Evolutionary conservation across 2,329 filamentous ascomycete genomes (phyloP).

Genomic region (Neonectria neomacrospora): DNA sequence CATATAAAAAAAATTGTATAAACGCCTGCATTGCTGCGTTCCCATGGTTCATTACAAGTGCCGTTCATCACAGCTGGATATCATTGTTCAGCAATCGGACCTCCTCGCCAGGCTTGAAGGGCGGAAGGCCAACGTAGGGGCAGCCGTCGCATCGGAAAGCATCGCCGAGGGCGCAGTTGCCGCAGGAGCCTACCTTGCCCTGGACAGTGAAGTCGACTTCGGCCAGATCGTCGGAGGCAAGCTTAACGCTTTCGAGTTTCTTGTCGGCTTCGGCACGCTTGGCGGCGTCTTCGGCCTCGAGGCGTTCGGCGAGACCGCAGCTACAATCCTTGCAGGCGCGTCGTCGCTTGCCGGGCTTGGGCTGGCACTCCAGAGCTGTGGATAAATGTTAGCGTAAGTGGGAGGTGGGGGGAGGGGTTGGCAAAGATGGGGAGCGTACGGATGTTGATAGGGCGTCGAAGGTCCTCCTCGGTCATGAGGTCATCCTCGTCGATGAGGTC

Average conservation of each 20-base stretch:
- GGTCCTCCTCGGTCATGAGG: conserved; percentile 85
- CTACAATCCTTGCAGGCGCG: conserved; percentile 98
- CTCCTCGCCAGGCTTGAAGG: conserved; percentile 97
- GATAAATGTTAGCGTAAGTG: conserved; percentile 16
- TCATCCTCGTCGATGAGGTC: conserved; percentile 93
- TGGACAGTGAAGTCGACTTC: conserved; percentile 98
- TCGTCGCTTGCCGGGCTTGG: conserved; percentile 87
- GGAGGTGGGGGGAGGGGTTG: neutral
- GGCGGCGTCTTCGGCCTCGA: conserved; percentile 85
- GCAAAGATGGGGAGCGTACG: conserved; percentile 66
- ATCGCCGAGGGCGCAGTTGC: conserved; percentile 93
- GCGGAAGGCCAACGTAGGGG: conserved; percentile 90
- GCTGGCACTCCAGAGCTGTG: conserved; percentile 83
- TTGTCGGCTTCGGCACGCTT: conserved; percentile 72
- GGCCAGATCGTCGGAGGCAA: conserved; percentile 78
- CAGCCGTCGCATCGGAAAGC: conserved; percentile 80
- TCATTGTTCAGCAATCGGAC: conserved; percentile 88
- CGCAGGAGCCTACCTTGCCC: conserved; percentile 94
- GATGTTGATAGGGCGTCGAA: conserved; percentile 79
- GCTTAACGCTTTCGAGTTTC: conserved; percentile 76
- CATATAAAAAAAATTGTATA: conserved; percentile 35
- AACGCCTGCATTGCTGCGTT: conserved; percentile 42
- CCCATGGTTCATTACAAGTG: conserved; percentile 30
- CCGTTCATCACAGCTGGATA: conserved; percentile 74
- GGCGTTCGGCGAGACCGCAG: conserved; percentile 86